These are phyloP conservation scores for Arthrinium puccinioides DNA, from an alignment of 2,329 filamentous ascomycete species.

Conservation along the genomic window DNA sequence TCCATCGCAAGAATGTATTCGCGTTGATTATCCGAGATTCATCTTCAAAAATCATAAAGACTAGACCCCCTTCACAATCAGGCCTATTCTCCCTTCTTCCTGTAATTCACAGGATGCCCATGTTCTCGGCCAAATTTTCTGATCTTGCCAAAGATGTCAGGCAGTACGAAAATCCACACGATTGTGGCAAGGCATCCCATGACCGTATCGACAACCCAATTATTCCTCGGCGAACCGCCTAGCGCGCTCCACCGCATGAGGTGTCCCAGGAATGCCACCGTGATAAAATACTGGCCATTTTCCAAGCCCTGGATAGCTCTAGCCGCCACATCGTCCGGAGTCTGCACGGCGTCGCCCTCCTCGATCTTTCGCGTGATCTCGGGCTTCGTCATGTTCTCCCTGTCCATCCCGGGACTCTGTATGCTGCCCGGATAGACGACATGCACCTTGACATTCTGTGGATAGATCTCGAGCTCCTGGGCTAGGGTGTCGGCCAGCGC, in stretches of 20 bases:
- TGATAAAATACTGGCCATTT: slow-evolving; percentile 70
- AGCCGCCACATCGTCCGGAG: slow-evolving; percentile 68
- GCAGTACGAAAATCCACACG: slow-evolving; percentile 50
- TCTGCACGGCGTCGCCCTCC: slow-evolving; percentile 72
- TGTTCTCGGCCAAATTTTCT: slow-evolving; percentile 47
- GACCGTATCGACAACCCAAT: slow-evolving; percentile 52
- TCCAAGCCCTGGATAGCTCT: slow-evolving; percentile 68
- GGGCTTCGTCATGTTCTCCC: slow-evolving; percentile 75
- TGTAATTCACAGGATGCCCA: slow-evolving; percentile 48
- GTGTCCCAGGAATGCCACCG: slow-evolving; percentile 64
- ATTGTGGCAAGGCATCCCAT: slow-evolving; percentile 45
- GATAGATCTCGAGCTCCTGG: slow-evolving; percentile 82
- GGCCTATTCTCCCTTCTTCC: slow-evolving; percentile 12
- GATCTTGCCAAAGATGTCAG: slow-evolving; percentile 51
- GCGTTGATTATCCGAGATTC: too few relatives aligned
- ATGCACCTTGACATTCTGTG: slow-evolving; percentile 73
- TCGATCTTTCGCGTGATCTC: slow-evolving; percentile 73
- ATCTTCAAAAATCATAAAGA: too few relatives aligned
- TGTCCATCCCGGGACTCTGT: slow-evolving; percentile 62
- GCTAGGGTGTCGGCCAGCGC: slow-evolving; percentile 75
- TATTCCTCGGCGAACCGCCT: slow-evolving; percentile 51
- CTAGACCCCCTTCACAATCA: not conserved
- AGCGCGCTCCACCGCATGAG: slow-evolving; percentile 60
- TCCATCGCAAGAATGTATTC: too few relatives aligned
- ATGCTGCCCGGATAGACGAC: slow-evolving; percentile 83